Evolutionary conservation across 192 early-diverging fungal species (phyloP).

Genomic region (Backusella macrospora): DNA sequence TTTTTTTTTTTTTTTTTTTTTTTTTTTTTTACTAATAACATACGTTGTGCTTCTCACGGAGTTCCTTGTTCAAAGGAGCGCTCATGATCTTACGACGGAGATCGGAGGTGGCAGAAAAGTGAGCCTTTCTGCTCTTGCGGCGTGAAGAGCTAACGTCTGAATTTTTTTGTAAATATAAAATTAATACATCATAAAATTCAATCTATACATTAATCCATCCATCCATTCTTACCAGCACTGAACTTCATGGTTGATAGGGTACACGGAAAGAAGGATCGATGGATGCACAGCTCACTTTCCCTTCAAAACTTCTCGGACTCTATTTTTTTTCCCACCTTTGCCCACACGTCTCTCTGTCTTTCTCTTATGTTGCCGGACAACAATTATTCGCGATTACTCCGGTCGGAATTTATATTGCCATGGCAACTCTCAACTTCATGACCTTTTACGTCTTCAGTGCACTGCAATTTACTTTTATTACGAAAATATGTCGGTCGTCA

Average conservation of each 20-base stretch:
- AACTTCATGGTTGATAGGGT: constrained; percentile 34
- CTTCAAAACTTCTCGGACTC: not conserved
- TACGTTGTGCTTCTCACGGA: constrained; percentile 96
- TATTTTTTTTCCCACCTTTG: not conserved
- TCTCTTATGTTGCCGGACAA: not conserved
- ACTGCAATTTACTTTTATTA: not conserved
- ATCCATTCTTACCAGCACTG: constrained; percentile 34
- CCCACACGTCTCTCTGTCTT: not conserved
- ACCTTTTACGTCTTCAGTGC: no score
- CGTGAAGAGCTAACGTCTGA: constrained; percentile 87
- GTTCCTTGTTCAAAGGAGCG: constrained; percentile 96
- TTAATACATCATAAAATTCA: not conserved
- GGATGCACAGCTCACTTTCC: not conserved
- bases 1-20: no score
- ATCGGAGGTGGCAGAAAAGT: constrained; percentile 97
- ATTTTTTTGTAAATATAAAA: not conserved
- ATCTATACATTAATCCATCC: constrained; percentile 19
- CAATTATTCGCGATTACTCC: not conserved
- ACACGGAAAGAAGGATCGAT: constrained; percentile 20
- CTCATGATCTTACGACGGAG: constrained; percentile 97
- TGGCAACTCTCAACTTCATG: not conserved
- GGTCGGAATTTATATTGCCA: not conserved
- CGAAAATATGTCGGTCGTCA: constrained; percentile 72
- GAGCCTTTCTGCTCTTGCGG: constrained; percentile 96
- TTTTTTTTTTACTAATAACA: constrained; percentile 33